Evolutionary conservation across 305 asterid genomes (phyloP), one percentile per base, ranked within the genome.

Genomic region (Solanum hybrid): DNA sequence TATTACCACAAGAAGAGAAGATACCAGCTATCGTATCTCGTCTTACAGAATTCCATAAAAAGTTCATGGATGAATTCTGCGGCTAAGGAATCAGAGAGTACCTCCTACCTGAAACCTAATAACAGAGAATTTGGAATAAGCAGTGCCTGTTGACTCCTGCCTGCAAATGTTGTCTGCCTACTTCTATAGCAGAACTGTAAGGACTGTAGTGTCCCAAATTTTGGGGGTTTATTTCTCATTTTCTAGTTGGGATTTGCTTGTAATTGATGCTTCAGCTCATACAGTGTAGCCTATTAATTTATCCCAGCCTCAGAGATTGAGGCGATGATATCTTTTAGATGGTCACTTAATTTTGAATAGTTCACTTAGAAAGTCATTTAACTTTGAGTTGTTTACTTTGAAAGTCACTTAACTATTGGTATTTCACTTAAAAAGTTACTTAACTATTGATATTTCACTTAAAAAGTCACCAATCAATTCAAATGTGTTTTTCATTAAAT

Each of bases 1-100:
- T 97, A 91, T 93, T 97, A 87, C 99, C 99, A 90, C 99, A 93
- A 85, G 99, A 96, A 93, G 98, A 96, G 80, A 93, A 92, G 92
- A 97, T 96, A 77, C 98, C 98, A 3, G 98, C 99, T 38, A 91
- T 97, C 37, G 94, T 95, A 9, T 79, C 96, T 17, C 99, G 96
- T 37, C 95, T 97, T 91, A 94, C 98, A 0, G 94, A 96, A 29
- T 97, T 96, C 92, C 99, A 96, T 93, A 89, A 94, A 68, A 89
- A 89, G 81, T 97, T 97, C 95, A 96, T 97, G 99, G 94, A 95
- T 89, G 97, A 95, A 75, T 97, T 91, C 90, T 94, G 96, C 3
- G 94, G 91, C 87, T 96, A 91, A 95, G 88, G 89, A 75, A 39
- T 68, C 77, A 33, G 70, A 3, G 68, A 3, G 26, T 26, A 17